Conservation (phyloP, 176 grass and related monocot species). For the Panicum miliaceum region DNA sequence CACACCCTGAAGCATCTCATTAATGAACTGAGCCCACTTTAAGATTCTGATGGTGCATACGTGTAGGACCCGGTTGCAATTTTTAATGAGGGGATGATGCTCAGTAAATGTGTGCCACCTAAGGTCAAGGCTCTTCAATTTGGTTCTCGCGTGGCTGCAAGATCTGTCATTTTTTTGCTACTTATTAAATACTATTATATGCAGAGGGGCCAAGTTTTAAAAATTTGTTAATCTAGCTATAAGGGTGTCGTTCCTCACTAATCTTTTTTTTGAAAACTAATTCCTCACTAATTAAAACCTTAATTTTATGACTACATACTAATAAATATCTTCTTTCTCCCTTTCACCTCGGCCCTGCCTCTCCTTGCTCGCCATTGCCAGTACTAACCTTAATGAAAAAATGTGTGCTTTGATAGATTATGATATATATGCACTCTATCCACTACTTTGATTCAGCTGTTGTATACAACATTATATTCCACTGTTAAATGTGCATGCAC, state of each 20-base stretch:
- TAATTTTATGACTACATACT: not conserved
- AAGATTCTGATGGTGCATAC: conserved; percentile 30
- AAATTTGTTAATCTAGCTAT: not conserved
- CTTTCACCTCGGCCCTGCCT: not conserved
- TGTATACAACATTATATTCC: too few species aligned
- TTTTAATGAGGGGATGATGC: conserved; percentile 34
- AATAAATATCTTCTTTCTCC: too few species aligned
- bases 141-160: too few species aligned
- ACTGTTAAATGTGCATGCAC: too few species aligned
- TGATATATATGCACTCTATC: too few species aligned
- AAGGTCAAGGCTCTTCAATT: conserved; percentile 49
- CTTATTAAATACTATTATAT: too few species aligned
- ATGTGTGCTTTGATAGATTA: too few species aligned
- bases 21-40: conserved; percentile 37
- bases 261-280: too few species aligned
- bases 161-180: too few species aligned
- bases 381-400: not conserved
- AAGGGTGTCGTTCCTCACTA: not conserved
- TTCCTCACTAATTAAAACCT: not conserved
- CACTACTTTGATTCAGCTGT: too few species aligned
- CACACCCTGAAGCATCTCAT: conserved; percentile 15
- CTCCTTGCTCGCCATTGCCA: not conserved
- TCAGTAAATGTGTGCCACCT: conserved; percentile 41
- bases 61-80: not conserved
- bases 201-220: not conserved